These are phyloP conservation scores for Trametes gibbosa DNA, from an alignment of 768 basidiomycete species.

Conservation along the genomic window DNA sequence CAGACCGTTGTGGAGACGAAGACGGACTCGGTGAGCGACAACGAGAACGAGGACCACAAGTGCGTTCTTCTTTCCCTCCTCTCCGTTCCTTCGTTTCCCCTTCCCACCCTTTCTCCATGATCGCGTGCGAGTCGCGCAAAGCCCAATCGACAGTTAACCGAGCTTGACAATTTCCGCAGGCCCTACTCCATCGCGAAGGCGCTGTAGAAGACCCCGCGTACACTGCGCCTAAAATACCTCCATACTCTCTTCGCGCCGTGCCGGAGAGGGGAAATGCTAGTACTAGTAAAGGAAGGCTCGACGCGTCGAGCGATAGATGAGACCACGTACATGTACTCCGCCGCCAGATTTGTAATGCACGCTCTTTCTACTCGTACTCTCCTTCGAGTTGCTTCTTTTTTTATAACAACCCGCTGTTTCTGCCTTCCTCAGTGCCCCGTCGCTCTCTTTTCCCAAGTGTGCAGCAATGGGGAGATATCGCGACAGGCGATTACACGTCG, in stretches of 20 bases:
- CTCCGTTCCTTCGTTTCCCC: no score
- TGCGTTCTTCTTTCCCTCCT: not conserved
- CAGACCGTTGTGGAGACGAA: conserved; percentile 4
- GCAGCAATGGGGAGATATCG: no score
- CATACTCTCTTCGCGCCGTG: no score
- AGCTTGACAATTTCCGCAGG: not conserved
- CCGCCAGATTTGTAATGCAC: not conserved
- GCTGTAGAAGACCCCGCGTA: not conserved
- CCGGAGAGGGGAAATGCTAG: no score
- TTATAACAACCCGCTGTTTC: no score
- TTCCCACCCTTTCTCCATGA: no score
- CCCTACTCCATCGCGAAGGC: not conserved
- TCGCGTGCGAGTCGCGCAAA: no score
- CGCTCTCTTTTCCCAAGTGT: no score
- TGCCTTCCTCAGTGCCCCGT: no score
- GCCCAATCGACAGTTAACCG: no score
- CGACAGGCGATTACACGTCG: no score
- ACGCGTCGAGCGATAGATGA: not conserved
- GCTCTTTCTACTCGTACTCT: not conserved
- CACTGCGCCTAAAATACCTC: no score
- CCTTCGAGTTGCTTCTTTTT: not conserved
- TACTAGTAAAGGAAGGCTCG: not conserved
- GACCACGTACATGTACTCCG: not conserved
- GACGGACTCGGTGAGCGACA: not conserved
- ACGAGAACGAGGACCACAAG: conserved; percentile 8